Percentiles rank a stretch among this genome's conserved stretches.
Conservation (phyloP, 2,329 filamentous ascomycete species). For the Nigrospora sphaerica region DNA sequence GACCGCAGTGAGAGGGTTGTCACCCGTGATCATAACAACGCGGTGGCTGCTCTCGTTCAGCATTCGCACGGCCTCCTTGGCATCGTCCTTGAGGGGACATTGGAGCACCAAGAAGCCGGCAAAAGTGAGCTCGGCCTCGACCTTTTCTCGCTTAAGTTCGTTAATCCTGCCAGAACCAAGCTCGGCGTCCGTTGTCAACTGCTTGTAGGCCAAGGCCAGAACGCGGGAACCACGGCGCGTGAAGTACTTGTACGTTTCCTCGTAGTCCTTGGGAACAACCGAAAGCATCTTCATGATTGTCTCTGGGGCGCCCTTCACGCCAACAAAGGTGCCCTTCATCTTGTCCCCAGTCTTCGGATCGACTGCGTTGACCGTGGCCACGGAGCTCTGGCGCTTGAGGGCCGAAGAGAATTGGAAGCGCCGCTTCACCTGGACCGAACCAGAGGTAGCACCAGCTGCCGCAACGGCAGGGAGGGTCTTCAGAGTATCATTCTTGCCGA, state of each 20-base stretch:
- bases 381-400: slow-evolving; percentile 90
- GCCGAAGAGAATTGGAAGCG: slow-evolving; percentile 98
- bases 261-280: slow-evolving; percentile 76
- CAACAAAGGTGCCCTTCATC: slow-evolving; percentile 80
- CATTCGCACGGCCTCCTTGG: slow-evolving; percentile 89
- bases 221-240: slow-evolving; percentile 93
- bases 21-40: slow-evolving; percentile 98
- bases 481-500: slow-evolving; percentile 84
- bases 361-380: slow-evolving; percentile 71
- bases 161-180: slow-evolving; percentile 82
- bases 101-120: slow-evolving; percentile 94
- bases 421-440: slow-evolving; percentile 88
- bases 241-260: slow-evolving; percentile 98
- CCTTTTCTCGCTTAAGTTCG: slow-evolving; percentile 85
- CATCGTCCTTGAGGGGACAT: slow-evolving; percentile 93
- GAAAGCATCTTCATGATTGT: slow-evolving; percentile 93
- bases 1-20: slow-evolving; percentile 93
- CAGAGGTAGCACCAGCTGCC: slow-evolving; percentile 45
- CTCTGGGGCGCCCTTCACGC: slow-evolving; percentile 94
- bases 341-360: slow-evolving; percentile 69
- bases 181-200: slow-evolving; percentile 74
- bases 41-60: slow-evolving; percentile 98
- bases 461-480: slow-evolving; percentile 53
- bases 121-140: slow-evolving; percentile 78
- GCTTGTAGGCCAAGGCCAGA: slow-evolving; percentile 88